phyloP scores from a whole-genome alignment of 352 stramenopile species.

The Blastocystis sp. region DNA sequence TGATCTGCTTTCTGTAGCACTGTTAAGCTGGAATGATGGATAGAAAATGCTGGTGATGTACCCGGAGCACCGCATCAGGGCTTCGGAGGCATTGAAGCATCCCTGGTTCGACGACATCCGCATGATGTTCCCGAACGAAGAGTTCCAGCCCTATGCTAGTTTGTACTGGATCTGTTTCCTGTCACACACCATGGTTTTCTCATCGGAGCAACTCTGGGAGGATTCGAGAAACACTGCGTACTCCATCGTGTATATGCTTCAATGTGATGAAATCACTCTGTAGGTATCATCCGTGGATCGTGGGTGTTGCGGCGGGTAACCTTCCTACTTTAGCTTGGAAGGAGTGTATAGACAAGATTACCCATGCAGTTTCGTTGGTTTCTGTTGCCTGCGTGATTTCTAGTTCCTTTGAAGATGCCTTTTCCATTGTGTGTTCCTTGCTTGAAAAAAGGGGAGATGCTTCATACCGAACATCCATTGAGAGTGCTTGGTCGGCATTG shows the following conservation, averaged over 20 bases:
- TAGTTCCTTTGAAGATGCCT: slow-evolving; percentile 8
- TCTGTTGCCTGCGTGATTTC: not conserved
- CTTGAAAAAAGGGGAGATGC: not conserved
- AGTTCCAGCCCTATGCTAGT: not conserved
- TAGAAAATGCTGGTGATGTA: slow-evolving; percentile 61
- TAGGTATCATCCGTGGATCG: slow-evolving; percentile 48
- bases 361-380: not conserved
- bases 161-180: slow-evolving; percentile 20
- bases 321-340: slow-evolving; percentile 8
- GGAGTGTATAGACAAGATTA: not conserved
- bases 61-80: slow-evolving; percentile 36
- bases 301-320: not conserved
- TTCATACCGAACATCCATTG: not conserved
- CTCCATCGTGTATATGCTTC: not conserved
- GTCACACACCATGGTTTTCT: not conserved
- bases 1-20: slow-evolving; percentile 79
- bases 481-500: not conserved
- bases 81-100: slow-evolving; percentile 49
- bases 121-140: slow-evolving; percentile 1
- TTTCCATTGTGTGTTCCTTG: not conserved
- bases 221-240: not conserved
- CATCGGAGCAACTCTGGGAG: slow-evolving; percentile 31
- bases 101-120: slow-evolving; percentile 54
- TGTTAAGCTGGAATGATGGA: slow-evolving; percentile 37
- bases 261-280: not conserved